Percentiles rank a stretch among this genome's conserved stretches.
These are phyloP conservation scores for Ustilaginoidea virens DNA, from an alignment of 2,329 filamentous ascomycete species.

Conservation along the genomic window DNA sequence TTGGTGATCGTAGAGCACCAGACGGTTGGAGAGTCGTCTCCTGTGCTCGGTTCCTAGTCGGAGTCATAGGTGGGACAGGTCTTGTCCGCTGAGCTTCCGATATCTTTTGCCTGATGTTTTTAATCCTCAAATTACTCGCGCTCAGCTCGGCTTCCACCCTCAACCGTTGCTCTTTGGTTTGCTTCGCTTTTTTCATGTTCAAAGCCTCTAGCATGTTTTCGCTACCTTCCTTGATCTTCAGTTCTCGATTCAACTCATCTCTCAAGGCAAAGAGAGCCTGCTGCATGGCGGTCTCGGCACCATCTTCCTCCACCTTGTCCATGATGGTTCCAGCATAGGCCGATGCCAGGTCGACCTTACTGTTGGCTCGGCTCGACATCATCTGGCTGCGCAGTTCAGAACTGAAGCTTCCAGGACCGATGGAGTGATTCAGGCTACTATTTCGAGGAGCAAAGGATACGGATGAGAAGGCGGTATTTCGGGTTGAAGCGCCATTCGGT, in stretches of 20 bases:
- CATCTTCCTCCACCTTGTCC: constrained; percentile 49
- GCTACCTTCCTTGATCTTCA: constrained; percentile 94
- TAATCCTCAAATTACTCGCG: constrained; percentile 64
- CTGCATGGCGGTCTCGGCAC: constrained; percentile 42
- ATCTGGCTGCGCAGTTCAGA: constrained; percentile 67
- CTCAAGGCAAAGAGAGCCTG: constrained; percentile 60
- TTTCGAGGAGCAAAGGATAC: constrained; percentile 52
- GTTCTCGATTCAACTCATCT: constrained; percentile 82
- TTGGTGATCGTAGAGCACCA: constrained; percentile 40
- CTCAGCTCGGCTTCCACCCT: constrained; percentile 79
- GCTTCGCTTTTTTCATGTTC: constrained; percentile 88
- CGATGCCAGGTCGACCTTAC: constrained; percentile 20
- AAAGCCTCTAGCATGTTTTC: constrained; percentile 96
- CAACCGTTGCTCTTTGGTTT: constrained; percentile 71
- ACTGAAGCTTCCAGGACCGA: constrained; percentile 74
- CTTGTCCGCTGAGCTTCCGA: constrained; percentile 40
- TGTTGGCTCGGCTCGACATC: constrained; percentile 21
- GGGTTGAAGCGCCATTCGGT: constrained; percentile 25
- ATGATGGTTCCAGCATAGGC: constrained; percentile 24
- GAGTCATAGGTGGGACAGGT: constrained; percentile 30
- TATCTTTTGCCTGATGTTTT: constrained; percentile 44
- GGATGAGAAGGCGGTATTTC: constrained; percentile 35
- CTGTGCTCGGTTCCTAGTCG: constrained; percentile 33
- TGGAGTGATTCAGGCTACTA: constrained; percentile 54
- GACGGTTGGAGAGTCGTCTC: constrained; percentile 30